phyloP scores from a whole-genome alignment of 164 flowering plant species.

The Vitis riparia region DNA sequence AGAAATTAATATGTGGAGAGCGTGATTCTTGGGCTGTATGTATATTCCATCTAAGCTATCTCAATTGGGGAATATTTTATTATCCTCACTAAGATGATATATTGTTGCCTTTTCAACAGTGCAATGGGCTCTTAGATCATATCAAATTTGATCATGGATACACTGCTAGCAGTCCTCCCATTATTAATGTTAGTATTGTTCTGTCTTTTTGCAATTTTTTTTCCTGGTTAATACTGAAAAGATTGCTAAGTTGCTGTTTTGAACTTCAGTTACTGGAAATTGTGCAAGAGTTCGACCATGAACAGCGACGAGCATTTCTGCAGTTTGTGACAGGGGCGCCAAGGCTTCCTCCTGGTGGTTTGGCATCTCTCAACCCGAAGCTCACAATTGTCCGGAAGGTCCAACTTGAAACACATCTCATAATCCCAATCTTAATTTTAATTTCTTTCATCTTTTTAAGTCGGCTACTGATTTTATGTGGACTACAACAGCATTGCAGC shows the following conservation, averaged over 20 bases:
- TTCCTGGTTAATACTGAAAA: background rate
- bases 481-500: constrained; percentile 50
- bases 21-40: constrained; percentile 72
- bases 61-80: background rate
- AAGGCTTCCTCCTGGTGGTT: constrained; percentile 91
- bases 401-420: background rate
- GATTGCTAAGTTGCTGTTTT: constrained; percentile 1
- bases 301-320: constrained; percentile 73
- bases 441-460: background rate
- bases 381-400: constrained; percentile 95
- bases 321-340: constrained; percentile 98
- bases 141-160: constrained; percentile 96
- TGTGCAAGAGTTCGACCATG: constrained; percentile 57
- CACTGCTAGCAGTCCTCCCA: constrained; percentile 82
- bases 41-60: constrained; percentile 6
- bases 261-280: constrained; percentile 72
- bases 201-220: background rate
- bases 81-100: background rate
- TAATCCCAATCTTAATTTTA: background rate
- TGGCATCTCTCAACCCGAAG: constrained; percentile 87
- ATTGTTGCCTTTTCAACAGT: constrained; percentile 31
- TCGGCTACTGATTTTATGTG: constrained; percentile 5
- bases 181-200: constrained; percentile 54
- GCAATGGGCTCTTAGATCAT: constrained; percentile 67
- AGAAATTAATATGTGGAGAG: constrained; percentile 86